Conservation (phyloP, 78 protist species). For the Dictyostelium intermedium region DNA sequence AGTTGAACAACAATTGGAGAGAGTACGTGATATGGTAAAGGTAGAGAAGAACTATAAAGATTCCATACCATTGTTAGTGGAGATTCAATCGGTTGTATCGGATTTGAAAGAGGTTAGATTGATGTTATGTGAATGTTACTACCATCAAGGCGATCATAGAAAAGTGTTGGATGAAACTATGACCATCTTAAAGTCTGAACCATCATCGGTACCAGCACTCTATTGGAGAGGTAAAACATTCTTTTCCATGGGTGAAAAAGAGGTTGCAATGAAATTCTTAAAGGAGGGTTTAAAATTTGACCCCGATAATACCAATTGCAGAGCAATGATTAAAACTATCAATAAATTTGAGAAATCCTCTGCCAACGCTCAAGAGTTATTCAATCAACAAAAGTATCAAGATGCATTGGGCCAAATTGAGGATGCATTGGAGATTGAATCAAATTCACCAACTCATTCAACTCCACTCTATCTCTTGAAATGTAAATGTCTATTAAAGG, state of each 20-base stretch:
- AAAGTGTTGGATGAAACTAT: conserved; percentile 36
- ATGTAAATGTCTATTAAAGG: conserved; percentile 36
- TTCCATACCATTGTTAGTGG: background rate
- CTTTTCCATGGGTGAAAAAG: conserved; percentile 65
- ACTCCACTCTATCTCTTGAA: conserved; percentile 30
- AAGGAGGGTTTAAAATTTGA: conserved; percentile 59
- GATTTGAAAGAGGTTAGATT: conserved; percentile 31
- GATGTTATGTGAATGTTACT: conserved; percentile 10
- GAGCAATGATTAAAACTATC: background rate
- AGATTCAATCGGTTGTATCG: background rate
- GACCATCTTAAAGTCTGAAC: conserved; percentile 40
- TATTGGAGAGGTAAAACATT: conserved; percentile 64
- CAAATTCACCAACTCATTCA: conserved; percentile 1
- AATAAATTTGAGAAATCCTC: conserved; percentile 20
- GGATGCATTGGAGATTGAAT: conserved; percentile 41
- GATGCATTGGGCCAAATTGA: conserved; percentile 26
- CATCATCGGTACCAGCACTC: conserved; percentile 17
- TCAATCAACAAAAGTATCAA: conserved; percentile 27
- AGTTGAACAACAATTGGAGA: background rate
- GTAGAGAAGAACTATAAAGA: conserved; percentile 2
- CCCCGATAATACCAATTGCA: conserved; percentile 11
- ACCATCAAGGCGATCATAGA: background rate
- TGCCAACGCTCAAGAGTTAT: conserved; percentile 43
- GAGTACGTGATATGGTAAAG: background rate
- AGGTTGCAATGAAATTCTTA: conserved; percentile 36